Percentiles rank a stretch among this genome's conserved stretches.
Conservation (phyloP, 1,284 basidiomycete genomes). For the Puccinia horiana region DNA sequence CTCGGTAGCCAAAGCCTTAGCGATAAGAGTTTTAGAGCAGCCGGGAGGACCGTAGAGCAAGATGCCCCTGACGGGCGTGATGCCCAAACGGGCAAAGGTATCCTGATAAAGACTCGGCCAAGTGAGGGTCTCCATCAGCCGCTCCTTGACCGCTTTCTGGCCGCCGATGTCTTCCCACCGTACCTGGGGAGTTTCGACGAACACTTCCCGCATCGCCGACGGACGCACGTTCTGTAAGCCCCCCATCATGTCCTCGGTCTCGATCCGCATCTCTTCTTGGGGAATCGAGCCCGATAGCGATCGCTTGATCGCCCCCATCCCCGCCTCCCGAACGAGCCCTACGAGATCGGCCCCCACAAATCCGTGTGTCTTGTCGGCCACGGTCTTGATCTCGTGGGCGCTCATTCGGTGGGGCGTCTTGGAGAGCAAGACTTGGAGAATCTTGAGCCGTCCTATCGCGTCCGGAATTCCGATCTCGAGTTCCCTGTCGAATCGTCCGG, state of each 20-base stretch:
- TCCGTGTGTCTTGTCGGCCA: slow-evolving; percentile 84
- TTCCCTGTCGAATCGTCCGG: slow-evolving; percentile 93
- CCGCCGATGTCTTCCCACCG: slow-evolving; percentile 88
- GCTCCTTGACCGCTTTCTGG: slow-evolving; percentile 74
- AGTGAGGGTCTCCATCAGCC: slow-evolving; percentile 82
- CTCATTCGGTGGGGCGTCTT: slow-evolving; percentile 77
- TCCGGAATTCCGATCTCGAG: slow-evolving; percentile 97
- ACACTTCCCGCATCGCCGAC: slow-evolving; percentile 89
- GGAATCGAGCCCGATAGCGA: slow-evolving; percentile 2
- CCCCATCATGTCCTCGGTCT: slow-evolving; percentile 66
- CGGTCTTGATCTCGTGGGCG: slow-evolving; percentile 64
- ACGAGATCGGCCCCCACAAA: slow-evolving; percentile 96
- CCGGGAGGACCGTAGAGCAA: slow-evolving; percentile 95
- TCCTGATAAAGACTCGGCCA: slow-evolving; percentile 89
- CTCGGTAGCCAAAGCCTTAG: slow-evolving; percentile 89
- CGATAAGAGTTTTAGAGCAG: slow-evolving; percentile 93
- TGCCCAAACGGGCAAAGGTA: slow-evolving; percentile 81
- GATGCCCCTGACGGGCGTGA: slow-evolving; percentile 83
- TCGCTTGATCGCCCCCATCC: slow-evolving; percentile 84
- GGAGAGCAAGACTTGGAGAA: slow-evolving; percentile 76
- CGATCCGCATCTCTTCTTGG: slow-evolving; percentile 1
- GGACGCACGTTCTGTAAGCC: slow-evolving; percentile 80
- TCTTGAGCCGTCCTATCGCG: slow-evolving; percentile 74
- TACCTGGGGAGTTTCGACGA: slow-evolving; percentile 80
- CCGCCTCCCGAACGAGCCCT: slow-evolving; percentile 88